Conservation (phyloP, 805 yeast genomes). For the Spathaspora arborariae region DNA sequence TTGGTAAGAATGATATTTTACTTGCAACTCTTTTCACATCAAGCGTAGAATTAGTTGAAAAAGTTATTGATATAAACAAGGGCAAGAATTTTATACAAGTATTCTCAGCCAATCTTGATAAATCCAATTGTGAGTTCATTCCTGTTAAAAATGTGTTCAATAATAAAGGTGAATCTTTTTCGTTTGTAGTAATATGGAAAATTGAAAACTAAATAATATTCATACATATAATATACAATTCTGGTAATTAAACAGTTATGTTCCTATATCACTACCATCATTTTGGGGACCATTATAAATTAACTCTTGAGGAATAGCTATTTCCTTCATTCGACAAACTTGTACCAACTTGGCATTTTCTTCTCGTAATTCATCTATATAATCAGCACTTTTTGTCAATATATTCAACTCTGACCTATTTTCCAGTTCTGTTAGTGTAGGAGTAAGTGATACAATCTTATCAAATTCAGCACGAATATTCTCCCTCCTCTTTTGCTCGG, state of each 20-base stretch:
- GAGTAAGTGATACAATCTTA: slow-evolving; percentile 68
- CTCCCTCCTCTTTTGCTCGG: slow-evolving; percentile 83
- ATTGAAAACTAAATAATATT: slow-evolving; percentile 10
- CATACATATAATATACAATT: background rate
- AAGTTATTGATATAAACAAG: slow-evolving; percentile 6
- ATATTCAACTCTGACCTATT: slow-evolving; percentile 78
- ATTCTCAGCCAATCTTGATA: slow-evolving; percentile 1
- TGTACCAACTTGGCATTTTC: slow-evolving; percentile 47
- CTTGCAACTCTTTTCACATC: slow-evolving; percentile 15
- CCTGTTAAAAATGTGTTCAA: slow-evolving; percentile 14
- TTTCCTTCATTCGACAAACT: slow-evolving; percentile 37
- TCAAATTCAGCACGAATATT: slow-evolving; percentile 83
- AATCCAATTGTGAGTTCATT: slow-evolving; percentile 9
- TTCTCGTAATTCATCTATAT: slow-evolving; percentile 45
- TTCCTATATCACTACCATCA: slow-evolving; percentile 13
- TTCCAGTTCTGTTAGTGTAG: slow-evolving; percentile 64
- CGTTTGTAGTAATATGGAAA: slow-evolving; percentile 14
- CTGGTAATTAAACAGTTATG: background rate
- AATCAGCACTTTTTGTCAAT: slow-evolving; percentile 58
- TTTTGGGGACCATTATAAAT: slow-evolving; percentile 23
- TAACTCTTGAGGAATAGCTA: slow-evolving; percentile 40
- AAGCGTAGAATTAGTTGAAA: slow-evolving; percentile 7
- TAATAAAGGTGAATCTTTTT: slow-evolving; percentile 9
- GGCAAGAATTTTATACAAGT: slow-evolving; percentile 9
- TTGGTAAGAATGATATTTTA: slow-evolving; percentile 6